Conservation (phyloP, 1,284 basidiomycete genomes). For the Filobasidium uniguttulatum region DNA sequence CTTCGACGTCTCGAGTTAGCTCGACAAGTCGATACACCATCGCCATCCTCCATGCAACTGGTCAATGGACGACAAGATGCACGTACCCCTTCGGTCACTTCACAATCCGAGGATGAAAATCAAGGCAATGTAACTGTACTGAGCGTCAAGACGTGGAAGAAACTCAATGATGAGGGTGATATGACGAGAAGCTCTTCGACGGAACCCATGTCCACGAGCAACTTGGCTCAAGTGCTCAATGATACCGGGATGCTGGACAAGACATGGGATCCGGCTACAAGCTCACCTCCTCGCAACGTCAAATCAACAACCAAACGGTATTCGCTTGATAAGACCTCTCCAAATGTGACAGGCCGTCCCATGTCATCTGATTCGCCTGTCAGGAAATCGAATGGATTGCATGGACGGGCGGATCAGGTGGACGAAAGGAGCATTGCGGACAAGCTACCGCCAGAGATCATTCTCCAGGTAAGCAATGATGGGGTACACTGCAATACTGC, state of each 20-base stretch:
- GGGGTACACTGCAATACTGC: not conserved
- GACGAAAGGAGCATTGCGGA: not conserved
- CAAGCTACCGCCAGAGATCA: conserved; percentile 10
- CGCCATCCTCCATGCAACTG: not conserved
- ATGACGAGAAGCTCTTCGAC: too few species aligned
- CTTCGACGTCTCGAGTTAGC: not conserved
- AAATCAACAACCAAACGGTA: not conserved
- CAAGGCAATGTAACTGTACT: not conserved
- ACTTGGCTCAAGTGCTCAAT: too few species aligned
- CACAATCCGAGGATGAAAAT: not conserved
- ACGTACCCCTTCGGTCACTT: not conserved
- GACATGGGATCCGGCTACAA: not conserved
- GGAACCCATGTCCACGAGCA: too few species aligned
- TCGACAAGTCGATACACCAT: not conserved
- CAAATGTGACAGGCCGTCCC: not conserved
- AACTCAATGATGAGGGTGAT: too few species aligned
- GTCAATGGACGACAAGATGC: not conserved
- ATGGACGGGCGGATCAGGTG: not conserved
- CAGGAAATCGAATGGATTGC: not conserved
- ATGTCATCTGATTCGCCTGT: not conserved
- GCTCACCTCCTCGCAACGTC: too few species aligned
- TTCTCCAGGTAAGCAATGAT: conserved; percentile 9
- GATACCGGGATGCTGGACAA: not conserved
- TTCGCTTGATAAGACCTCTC: not conserved
- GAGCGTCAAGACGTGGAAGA: not conserved